Percentiles rank a stretch among this genome's conserved stretches.
Conservation (phyloP, 768 basidiomycete species). For the Favolaschia claudopus region DNA sequence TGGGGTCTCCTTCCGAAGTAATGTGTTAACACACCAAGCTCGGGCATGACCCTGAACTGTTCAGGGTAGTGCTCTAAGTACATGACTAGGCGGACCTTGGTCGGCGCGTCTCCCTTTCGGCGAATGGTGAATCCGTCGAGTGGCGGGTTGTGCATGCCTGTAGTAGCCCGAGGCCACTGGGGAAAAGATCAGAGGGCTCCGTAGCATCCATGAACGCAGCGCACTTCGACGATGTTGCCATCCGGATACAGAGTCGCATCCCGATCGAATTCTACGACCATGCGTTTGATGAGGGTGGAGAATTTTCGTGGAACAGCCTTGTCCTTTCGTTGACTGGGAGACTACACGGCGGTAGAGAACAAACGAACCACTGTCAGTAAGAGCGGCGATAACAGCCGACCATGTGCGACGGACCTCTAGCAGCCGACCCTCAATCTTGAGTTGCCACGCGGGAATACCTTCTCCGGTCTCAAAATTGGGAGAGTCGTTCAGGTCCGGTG, state of each 20-base stretch:
- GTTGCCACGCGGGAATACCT: slow-evolving; percentile 88
- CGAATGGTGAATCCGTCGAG: slow-evolving; percentile 89
- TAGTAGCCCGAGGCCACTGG: slow-evolving; percentile 70
- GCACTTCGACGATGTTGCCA: slow-evolving; percentile 89
- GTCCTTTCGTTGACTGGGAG: slow-evolving; percentile 70
- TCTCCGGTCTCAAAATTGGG: slow-evolving; percentile 81
- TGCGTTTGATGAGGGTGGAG: slow-evolving; percentile 82
- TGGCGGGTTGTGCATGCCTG: slow-evolving; percentile 62
- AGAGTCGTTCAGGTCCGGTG: slow-evolving; percentile 51
- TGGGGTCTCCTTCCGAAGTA: too few relatives aligned
- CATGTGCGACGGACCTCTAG: slow-evolving; percentile 65
- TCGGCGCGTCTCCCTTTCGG: slow-evolving; percentile 80
- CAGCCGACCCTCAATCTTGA: slow-evolving; percentile 88
- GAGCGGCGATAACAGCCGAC: background rate
- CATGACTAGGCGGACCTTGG: slow-evolving; percentile 83
- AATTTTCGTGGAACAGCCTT: slow-evolving; percentile 75
- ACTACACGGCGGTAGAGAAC: slow-evolving; percentile 48
- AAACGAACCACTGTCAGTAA: background rate
- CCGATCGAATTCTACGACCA: slow-evolving; percentile 88
- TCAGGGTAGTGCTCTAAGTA: slow-evolving; percentile 89
- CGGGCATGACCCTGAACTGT: slow-evolving; percentile 80
- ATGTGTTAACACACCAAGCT: slow-evolving; percentile 60
- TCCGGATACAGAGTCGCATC: slow-evolving; percentile 84
- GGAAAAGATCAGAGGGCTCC: background rate
- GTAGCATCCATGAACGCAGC: slow-evolving; percentile 23